A percentile compares a stretch with the other conserved stretches of the same genome.
Conservation (phyloP, 1,139 yeast species). For the Citeromyces siamensis region DNA sequence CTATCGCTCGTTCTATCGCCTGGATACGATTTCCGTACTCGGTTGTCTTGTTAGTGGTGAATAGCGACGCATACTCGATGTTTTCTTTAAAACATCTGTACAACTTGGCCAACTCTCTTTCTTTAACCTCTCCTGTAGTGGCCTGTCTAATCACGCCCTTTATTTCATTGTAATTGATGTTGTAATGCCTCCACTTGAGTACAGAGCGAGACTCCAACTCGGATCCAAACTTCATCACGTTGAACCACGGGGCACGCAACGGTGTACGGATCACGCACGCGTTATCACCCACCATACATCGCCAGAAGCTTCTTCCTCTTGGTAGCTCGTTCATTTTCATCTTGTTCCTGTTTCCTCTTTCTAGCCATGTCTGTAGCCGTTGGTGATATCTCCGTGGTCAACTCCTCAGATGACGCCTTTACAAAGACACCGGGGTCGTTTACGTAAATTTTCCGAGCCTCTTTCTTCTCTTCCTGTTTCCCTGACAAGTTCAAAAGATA, state of each 20-base stretch:
- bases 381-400: constrained; percentile 46
- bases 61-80: constrained; percentile 28
- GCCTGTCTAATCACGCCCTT: constrained; percentile 46
- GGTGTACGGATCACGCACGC: not conserved
- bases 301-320: constrained; percentile 23
- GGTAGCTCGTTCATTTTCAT: constrained; percentile 14
- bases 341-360: constrained; percentile 25
- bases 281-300: constrained; percentile 23
- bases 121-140: constrained; percentile 20
- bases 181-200: constrained; percentile 80
- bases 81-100: constrained; percentile 22
- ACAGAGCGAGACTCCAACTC: constrained; percentile 65
- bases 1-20: not conserved
- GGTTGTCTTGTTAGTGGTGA: constrained; percentile 54
- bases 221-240: constrained; percentile 78
- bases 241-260: constrained; percentile 1
- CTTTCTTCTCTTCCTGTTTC: constrained; percentile 19
- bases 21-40: constrained; percentile 27
- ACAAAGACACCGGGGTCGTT: constrained; percentile 43
- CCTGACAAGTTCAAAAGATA: constrained; percentile 17
- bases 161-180: constrained; percentile 70
- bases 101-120: constrained; percentile 13
- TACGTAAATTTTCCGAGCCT: constrained; percentile 30
- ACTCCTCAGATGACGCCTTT: constrained; percentile 34
- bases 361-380: constrained; percentile 37